Evolutionary conservation across 78 protist species (phyloP).

Genomic region (Dictyostelium firmibasis): DNA sequence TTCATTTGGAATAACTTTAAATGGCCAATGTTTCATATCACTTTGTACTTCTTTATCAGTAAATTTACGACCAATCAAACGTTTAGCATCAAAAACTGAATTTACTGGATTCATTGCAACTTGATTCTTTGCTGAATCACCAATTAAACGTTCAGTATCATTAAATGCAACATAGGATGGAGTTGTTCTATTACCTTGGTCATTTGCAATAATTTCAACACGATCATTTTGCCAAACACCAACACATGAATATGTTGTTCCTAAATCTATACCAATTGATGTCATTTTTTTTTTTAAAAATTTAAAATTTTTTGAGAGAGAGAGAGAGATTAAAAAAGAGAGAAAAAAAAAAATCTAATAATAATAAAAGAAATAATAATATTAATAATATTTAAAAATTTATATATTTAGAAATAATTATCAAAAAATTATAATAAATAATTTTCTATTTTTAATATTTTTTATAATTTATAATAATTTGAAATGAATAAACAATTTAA

Average conservation of each 20-base stretch:
- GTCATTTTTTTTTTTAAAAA: not conserved
- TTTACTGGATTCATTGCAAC: conserved; percentile 96
- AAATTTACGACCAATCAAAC: conserved; percentile 92
- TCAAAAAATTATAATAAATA: too few species aligned
- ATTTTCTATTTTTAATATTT: too few species aligned
- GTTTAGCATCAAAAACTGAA: conserved; percentile 97
- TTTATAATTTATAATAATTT: too few species aligned
- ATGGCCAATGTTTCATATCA: conserved; percentile 95
- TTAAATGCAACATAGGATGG: conserved; percentile 98
- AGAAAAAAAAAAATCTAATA: not conserved
- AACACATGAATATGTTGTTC: conserved; percentile 95
- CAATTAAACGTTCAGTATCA: conserved; percentile 93
- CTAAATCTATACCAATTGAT: conserved; percentile 95
- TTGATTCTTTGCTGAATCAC: conserved; percentile 98
- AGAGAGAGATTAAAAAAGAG: too few species aligned
- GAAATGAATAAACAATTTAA: too few species aligned
- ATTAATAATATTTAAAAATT: too few species aligned
- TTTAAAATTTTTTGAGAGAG: too few species aligned
- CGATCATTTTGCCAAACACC: conserved; percentile 93
- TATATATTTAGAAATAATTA: too few species aligned
- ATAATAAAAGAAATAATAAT: too few species aligned
- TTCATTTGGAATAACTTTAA: conserved; percentile 77
- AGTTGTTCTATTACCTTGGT: conserved; percentile 97
- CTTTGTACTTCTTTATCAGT: conserved; percentile 86
- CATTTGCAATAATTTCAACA: conserved; percentile 97